These are phyloP conservation scores for Peronospora belbahrii DNA, from an alignment of 352 stramenopile species.

Conservation along the genomic window DNA sequence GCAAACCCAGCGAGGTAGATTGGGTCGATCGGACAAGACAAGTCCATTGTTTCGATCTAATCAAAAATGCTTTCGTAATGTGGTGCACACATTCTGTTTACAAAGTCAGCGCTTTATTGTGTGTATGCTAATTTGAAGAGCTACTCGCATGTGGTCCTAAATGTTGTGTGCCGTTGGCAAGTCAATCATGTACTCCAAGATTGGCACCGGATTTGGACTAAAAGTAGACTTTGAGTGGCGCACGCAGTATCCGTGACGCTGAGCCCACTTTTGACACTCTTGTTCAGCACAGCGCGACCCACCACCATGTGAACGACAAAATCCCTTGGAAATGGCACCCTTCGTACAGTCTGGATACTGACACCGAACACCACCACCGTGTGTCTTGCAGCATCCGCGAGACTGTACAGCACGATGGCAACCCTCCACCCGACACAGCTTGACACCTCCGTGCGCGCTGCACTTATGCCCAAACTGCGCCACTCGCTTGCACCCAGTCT, in stretches of 20 bases:
- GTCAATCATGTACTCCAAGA: neutral
- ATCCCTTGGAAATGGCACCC: constrained; percentile 77
- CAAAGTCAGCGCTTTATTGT: too few species aligned
- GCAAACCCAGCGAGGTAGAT: constrained; percentile 27
- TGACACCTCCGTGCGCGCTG: constrained; percentile 67
- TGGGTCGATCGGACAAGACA: constrained; percentile 3
- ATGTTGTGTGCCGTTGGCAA: neutral
- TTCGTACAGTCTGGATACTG: constrained; percentile 70
- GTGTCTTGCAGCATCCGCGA: constrained; percentile 80
- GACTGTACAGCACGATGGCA: constrained; percentile 75
- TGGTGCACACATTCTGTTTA: constrained; percentile 16
- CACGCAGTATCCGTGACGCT: constrained; percentile 66
- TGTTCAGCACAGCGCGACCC: constrained; percentile 64
- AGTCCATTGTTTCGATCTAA: neutral
- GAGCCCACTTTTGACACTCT: constrained; percentile 66
- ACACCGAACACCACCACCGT: constrained; percentile 80
- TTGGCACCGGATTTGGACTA: constrained; percentile 5
- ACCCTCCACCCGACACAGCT: constrained; percentile 60
- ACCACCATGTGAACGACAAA: constrained; percentile 77
- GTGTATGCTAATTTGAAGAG: constrained; percentile 8
- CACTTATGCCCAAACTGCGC: constrained; percentile 80
- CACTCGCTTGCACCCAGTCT: constrained; percentile 56
- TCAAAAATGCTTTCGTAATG: constrained; percentile 6
- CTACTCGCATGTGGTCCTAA: neutral
- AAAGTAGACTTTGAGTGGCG: constrained; percentile 49